A percentile compares a stretch with the other conserved stretches of the same genome.
Conservation (phyloP, 768 basidiomycete genomes). For the Lactifluus volemus region DNA sequence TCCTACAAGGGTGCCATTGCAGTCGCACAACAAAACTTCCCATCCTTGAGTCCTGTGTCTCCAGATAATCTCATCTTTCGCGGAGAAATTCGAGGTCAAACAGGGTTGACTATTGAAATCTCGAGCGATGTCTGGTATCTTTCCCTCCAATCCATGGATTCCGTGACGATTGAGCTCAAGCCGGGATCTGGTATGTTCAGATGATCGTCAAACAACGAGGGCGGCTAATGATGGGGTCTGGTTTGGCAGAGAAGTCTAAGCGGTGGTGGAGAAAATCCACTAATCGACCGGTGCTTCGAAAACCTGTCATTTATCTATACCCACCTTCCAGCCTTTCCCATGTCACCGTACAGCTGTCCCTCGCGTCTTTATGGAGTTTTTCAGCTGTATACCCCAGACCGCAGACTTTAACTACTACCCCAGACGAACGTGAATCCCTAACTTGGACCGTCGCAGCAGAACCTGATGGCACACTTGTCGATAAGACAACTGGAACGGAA, state of each 20-base stretch:
- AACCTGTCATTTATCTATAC: slow-evolving; percentile 7
- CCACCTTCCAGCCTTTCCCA: not conserved
- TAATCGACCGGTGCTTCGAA: not conserved
- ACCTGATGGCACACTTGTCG: too few relatives aligned
- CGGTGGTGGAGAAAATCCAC: too few relatives aligned
- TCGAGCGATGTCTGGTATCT: not conserved
- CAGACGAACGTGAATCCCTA: not conserved
- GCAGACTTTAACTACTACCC: not conserved
- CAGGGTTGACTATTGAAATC: not conserved
- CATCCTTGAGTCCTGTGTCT: not conserved
- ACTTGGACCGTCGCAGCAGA: slow-evolving; percentile 6
- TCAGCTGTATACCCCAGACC: slow-evolving; percentile 1
- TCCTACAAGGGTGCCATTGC: not conserved
- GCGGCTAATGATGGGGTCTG: not conserved
- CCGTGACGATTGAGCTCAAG: not conserved
- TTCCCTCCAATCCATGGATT: not conserved
- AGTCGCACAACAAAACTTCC: not conserved
- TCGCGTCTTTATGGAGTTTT: not conserved
- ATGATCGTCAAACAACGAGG: not conserved
- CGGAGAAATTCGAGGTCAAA: not conserved
- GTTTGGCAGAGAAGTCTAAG: too few relatives aligned
- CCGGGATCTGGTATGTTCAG: not conserved
- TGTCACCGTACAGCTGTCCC: not conserved
- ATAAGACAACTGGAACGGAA: slow-evolving; percentile 3
- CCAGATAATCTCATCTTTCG: not conserved